These are phyloP conservation scores for Dactylis glomerata DNA, from an alignment of 176 grass and related monocot species.

Conservation along the genomic window DNA sequence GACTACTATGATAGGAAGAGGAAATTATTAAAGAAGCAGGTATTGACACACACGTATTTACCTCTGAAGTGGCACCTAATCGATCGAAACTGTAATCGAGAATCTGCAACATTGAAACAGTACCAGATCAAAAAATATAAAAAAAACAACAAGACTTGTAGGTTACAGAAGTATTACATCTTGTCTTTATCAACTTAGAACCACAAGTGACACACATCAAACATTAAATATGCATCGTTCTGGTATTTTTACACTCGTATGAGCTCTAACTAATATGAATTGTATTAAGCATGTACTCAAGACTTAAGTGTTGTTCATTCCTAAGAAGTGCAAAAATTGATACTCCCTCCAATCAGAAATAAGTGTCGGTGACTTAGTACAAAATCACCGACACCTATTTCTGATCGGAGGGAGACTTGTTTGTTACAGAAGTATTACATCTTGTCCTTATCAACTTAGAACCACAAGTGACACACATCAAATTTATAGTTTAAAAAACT, in stretches of 20 bases:
- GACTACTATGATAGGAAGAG: background rate
- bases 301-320: background rate
- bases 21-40: slow-evolving; percentile 1
- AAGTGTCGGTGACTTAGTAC: too few species aligned
- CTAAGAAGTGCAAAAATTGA: background rate
- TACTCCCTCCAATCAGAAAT: too few species aligned
- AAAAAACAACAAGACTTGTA: background rate
- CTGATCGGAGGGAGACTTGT: too few species aligned
- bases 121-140: slow-evolving; percentile 11
- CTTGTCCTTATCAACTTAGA: background rate
- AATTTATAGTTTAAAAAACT: too few species aligned
- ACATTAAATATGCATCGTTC: background rate
- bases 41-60: slow-evolving; percentile 26
- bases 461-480: background rate
- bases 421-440: background rate
- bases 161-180: background rate
- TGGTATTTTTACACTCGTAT: background rate
- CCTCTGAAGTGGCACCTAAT: slow-evolving; percentile 79
- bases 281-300: background rate
- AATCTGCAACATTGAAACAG: slow-evolving; percentile 55
- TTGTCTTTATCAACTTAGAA: background rate
- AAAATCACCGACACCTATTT: too few species aligned
- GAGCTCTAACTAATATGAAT: background rate
- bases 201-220: background rate
- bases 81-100: slow-evolving; percentile 94